Base-by-base conservation (phyloP, 164 flowering plant species). In the Aristolochia contorta region DNA sequence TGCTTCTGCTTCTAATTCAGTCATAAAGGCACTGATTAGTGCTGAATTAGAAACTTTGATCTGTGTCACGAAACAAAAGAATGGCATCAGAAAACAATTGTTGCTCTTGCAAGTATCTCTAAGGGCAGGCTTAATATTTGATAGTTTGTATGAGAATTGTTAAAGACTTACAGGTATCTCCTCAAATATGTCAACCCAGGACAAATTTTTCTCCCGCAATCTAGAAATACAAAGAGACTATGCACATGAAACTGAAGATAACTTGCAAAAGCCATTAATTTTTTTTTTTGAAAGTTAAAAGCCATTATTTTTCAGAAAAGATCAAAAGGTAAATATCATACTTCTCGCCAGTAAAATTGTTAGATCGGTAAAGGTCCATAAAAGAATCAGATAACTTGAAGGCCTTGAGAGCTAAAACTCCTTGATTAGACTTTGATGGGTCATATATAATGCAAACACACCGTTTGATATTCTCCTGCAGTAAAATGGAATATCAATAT, bases 181-280 rank as follows among this genome's bases (percentile, higher is more conserved):
- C 71, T 94, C 97, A 79, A 94, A 94, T 67, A 94, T 91, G 77
- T 94, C 95, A 69, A 88, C 95, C 97, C 97, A 94, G 8, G 97
- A 71, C 71, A 94, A 79, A 58, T 91, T 86, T 67, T 84, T 88
- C 79, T 91, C 97, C 72, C 97, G 81, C 86, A 94, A 79, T 82
- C 99, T 94, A 70, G 56, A 18, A 32, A 23, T 65, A 55, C 41
- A 72, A 79, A 65, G 65, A 22, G 3, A 21, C 19, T 33, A 60
- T 59, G 62, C 58, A 50, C 12, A 33, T 57, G n/a, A 22, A 45
- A 21, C 16, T 23, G 12, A 25, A 52, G 7, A 52, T 12, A n/a
- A n/a, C n/a, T n/a, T n/a, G n/a, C 19, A 49, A 18, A 1, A 10
- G 53, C 7, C 30, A 56, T 16, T 56, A 55, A 24, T 18, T 24